These are phyloP conservation scores for Xylogone sp. DNA, from an alignment of 2,329 filamentous ascomycete species.

Conservation along the genomic window DNA sequence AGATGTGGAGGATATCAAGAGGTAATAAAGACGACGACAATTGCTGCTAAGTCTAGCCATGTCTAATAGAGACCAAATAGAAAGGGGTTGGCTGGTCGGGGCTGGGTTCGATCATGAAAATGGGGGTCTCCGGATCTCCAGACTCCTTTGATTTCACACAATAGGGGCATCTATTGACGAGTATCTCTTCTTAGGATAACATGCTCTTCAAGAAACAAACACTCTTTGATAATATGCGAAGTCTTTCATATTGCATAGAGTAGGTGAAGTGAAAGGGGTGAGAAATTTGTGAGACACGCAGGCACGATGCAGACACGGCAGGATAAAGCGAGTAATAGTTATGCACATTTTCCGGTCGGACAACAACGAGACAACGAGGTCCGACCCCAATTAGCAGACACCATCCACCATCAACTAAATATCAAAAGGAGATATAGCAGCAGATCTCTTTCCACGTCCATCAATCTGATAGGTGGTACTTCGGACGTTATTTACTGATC, in stretches of 20 bases:
- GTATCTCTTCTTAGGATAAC: no score
- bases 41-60: neutral
- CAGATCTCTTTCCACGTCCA: neutral
- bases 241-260: no score
- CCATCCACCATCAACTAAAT: neutral
- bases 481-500: neutral
- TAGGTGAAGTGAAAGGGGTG: no score
- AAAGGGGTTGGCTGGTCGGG: neutral
- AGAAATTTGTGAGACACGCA: neutral
- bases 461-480: neutral
- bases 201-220: no score
- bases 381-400: neutral
- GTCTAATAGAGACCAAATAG: no score
- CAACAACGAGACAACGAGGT: neutral
- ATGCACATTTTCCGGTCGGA: neutral
- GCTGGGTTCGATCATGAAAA: no score
- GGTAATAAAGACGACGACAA: neutral
- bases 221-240: no score
- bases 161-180: no score
- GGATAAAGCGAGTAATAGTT: neutral
- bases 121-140: no score
- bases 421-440: neutral
- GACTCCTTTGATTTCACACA: no score
- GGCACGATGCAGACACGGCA: no score
- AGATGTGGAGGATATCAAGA: neutral